A percentile compares a stretch with the other conserved stretches of the same genome.
Evolutionary conservation across 306 rosid genomes (phyloP).

Genomic region (Sicyos edulis): DNA sequence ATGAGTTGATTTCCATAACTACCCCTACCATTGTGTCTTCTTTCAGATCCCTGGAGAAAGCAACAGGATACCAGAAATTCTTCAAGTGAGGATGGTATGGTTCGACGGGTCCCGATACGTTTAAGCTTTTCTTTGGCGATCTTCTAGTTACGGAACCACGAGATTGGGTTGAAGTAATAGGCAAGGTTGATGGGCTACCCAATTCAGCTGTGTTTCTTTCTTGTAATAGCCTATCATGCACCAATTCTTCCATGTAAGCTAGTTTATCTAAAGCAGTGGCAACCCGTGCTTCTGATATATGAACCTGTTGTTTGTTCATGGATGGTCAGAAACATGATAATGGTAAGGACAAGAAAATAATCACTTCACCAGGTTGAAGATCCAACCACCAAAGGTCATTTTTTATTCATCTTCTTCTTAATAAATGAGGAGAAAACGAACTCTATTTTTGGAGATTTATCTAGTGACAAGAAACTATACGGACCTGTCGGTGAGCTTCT

Average conservation of each 20-base stretch:
- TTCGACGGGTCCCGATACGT: conserved; percentile 87
- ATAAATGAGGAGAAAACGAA: not conserved
- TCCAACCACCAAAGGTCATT: not conserved
- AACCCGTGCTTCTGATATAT: conserved; percentile 91
- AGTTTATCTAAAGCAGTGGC: conserved; percentile 86
- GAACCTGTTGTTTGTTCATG: conserved; percentile 62
- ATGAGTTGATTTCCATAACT: not conserved
- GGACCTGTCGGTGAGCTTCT: conserved; percentile 83
- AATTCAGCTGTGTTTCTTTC: conserved; percentile 40
- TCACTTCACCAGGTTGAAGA: not conserved
- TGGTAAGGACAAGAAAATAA: not conserved
- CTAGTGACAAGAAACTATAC: not conserved
- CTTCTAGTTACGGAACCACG: conserved; percentile 30
- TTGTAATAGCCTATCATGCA: conserved; percentile 69
- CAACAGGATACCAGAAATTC: conserved; percentile 98
- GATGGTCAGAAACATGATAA: conserved; percentile 20
- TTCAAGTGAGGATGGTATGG: conserved; percentile 76
- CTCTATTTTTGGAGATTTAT: not conserved
- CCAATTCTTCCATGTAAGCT: conserved; percentile 95
- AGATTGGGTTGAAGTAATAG: conserved; percentile 47
- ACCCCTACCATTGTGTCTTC: conserved; percentile 84
- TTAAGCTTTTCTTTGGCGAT: conserved; percentile 46
- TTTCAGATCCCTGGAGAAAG: conserved; percentile 69
- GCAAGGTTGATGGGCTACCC: conserved; percentile 45
- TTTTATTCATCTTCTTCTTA: not conserved